Evolutionary conservation across 2,329 filamentous ascomycete genomes (phyloP).

Genomic region (Diplocarpon rosae): DNA sequence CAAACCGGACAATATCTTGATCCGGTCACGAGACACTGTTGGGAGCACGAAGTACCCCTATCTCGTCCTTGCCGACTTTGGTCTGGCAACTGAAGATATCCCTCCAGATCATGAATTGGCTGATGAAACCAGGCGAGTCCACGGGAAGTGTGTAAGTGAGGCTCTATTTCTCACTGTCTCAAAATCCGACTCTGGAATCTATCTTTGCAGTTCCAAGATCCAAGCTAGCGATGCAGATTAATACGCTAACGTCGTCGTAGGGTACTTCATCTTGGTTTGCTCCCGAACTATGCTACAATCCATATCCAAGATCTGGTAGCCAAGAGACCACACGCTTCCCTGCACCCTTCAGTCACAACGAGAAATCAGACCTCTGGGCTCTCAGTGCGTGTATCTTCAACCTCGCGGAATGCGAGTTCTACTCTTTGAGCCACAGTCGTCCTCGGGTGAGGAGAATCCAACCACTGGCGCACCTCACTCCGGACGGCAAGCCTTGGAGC

Average conservation of each 20-base stretch:
- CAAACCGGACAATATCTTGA: slow-evolving; percentile 24
- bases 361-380: slow-evolving; percentile 20
- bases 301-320: slow-evolving; percentile 7
- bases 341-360: slow-evolving; percentile 6
- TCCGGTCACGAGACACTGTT: slow-evolving; percentile 18
- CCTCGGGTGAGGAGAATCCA: neutral
- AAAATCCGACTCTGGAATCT: too few species aligned
- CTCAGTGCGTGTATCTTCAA: slow-evolving; percentile 17
- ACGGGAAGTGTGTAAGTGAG: too few species aligned
- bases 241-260: neutral
- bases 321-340: slow-evolving; percentile 8
- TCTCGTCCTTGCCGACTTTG: slow-evolving; percentile 23
- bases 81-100: slow-evolving; percentile 17
- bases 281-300: slow-evolving; percentile 17
- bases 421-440: neutral
- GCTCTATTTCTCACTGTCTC: too few species aligned
- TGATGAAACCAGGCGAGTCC: neutral
- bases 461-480: neutral
- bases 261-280: slow-evolving; percentile 16
- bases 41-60: slow-evolving; percentile 19
- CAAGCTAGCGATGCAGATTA: neutral
- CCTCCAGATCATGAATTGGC: slow-evolving; percentile 1
- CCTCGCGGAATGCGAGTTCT: slow-evolving; percentile 5
- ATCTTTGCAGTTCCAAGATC: neutral
- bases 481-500: neutral